Percentiles rank a stretch among this genome's conserved stretches.
These are phyloP conservation scores for Helenozyma rhizophorensis DNA, from an alignment of 805 yeast genomes.

Conservation along the genomic window DNA sequence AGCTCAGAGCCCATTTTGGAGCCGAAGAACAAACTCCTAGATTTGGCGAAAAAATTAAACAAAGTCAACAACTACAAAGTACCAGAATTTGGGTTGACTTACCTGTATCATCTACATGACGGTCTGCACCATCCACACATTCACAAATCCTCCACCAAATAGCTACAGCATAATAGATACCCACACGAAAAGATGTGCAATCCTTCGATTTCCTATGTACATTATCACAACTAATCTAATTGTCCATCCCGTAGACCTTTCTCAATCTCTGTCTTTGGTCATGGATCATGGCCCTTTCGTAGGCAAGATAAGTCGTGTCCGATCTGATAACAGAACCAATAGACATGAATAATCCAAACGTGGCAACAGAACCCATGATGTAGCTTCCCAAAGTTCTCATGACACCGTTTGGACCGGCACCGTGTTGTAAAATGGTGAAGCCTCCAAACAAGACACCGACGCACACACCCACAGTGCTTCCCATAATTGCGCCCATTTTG, in stretches of 20 bases:
- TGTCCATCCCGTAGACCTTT: slow-evolving; percentile 14
- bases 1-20: slow-evolving; percentile 86
- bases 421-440: slow-evolving; percentile 81
- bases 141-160: neutral
- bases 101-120: slow-evolving; percentile 40
- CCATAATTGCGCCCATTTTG: slow-evolving; percentile 99
- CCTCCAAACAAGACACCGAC: slow-evolving; percentile 95
- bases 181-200: slow-evolving; percentile 3
- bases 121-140: neutral
- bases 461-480: slow-evolving; percentile 86
- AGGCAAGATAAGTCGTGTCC: slow-evolving; percentile 40
- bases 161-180: neutral
- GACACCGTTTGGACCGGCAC: slow-evolving; percentile 98
- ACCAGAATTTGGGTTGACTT: slow-evolving; percentile 76
- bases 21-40: slow-evolving; percentile 60
- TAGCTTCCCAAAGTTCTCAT: slow-evolving; percentile 96
- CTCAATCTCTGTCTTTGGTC: slow-evolving; percentile 15
- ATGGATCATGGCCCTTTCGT: slow-evolving; percentile 15
- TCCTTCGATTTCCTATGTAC: neutral
- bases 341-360: slow-evolving; percentile 94
- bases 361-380: slow-evolving; percentile 93
- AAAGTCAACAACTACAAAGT: slow-evolving; percentile 43
- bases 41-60: slow-evolving; percentile 38
- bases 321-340: slow-evolving; percentile 90
- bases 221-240: neutral